Evolutionary conservation across 768 basidiomycete species (phyloP).

Genomic region (Amyloporia xantha): DNA sequence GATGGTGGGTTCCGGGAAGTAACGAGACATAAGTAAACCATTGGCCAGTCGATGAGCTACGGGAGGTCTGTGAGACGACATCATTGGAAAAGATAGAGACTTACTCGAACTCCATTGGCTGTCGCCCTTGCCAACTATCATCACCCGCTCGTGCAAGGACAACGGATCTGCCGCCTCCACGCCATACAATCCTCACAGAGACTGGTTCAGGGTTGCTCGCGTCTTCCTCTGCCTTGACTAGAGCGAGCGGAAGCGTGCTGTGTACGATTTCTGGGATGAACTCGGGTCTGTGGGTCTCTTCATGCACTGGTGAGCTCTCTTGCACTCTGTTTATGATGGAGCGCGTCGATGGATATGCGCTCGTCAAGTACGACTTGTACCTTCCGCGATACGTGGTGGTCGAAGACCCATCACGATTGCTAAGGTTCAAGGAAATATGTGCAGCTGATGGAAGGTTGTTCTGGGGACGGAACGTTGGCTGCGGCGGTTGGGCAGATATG

Average conservation of each 20-base stretch:
- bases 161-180: constrained; percentile 56
- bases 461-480: constrained; percentile 20
- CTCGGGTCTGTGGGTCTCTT: constrained; percentile 21
- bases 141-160: constrained; percentile 68
- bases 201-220: constrained; percentile 24
- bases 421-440: constrained; percentile 28
- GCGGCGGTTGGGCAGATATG: constrained; percentile 24
- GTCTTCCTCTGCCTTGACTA: constrained; percentile 32
- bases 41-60: constrained; percentile 27
- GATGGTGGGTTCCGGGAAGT: constrained; percentile 85
- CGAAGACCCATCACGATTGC: constrained; percentile 19
- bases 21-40: constrained; percentile 44
- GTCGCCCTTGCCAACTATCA: constrained; percentile 68
- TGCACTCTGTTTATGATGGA: constrained; percentile 27
- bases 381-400: constrained; percentile 24
- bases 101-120: constrained; percentile 57
- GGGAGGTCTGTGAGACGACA: not conserved
- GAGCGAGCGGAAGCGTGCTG: constrained; percentile 55
- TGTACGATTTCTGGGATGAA: constrained; percentile 55
- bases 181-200: constrained; percentile 56
- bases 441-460: constrained; percentile 37
- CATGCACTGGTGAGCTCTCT: constrained; percentile 20
- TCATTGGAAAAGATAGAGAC: constrained; percentile 19
- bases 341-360: constrained; percentile 38
- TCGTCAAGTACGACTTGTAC: constrained; percentile 26